phyloP scores from a whole-genome alignment of 495 filamentous ascomycete species.

The Penicillium bovifimosum region DNA sequence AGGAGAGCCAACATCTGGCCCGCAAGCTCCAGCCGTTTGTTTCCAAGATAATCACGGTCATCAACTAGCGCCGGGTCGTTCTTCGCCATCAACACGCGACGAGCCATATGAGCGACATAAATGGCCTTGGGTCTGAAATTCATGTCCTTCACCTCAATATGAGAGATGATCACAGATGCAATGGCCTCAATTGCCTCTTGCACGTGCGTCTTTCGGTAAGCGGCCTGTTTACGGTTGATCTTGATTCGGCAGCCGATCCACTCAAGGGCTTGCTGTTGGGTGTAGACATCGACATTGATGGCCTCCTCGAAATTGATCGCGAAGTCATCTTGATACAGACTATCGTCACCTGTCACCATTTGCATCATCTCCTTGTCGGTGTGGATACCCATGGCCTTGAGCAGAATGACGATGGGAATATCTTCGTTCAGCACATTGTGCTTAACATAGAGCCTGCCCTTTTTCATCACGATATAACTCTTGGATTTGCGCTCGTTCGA shows the following conservation, averaged over 20 bases:
- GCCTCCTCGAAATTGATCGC: conserved; percentile 90
- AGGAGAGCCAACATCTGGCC: conserved; percentile 92
- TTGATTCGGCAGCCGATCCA: conserved; percentile 82
- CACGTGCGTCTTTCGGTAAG: conserved; percentile 61
- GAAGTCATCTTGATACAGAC: conserved; percentile 86
- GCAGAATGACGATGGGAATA: conserved; percentile 82
- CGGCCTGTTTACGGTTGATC: conserved; percentile 60
- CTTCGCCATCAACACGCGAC: conserved; percentile 87
- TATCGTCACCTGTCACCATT: conserved; percentile 78
- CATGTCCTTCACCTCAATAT: conserved; percentile 81
- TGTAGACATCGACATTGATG: conserved; percentile 71
- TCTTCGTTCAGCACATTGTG: conserved; percentile 92
- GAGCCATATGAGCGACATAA: conserved; percentile 94
- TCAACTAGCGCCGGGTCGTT: conserved; percentile 85
- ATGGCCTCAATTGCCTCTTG: conserved; percentile 90
- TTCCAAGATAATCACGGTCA: conserved; percentile 95
- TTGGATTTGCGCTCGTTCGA: conserved; percentile 97
- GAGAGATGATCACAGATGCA: conserved; percentile 83
- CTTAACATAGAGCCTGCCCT: conserved; percentile 79
- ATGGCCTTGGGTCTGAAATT: conserved; percentile 94
- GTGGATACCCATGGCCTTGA: conserved; percentile 91
- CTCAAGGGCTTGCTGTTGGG: conserved; percentile 91
- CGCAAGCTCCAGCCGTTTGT: conserved; percentile 90
- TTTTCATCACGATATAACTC: conserved; percentile 88
- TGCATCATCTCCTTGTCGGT: conserved; percentile 91